Conservation (phyloP, 2,329 filamentous ascomycete species). For the Penicillium thymicola region DNA sequence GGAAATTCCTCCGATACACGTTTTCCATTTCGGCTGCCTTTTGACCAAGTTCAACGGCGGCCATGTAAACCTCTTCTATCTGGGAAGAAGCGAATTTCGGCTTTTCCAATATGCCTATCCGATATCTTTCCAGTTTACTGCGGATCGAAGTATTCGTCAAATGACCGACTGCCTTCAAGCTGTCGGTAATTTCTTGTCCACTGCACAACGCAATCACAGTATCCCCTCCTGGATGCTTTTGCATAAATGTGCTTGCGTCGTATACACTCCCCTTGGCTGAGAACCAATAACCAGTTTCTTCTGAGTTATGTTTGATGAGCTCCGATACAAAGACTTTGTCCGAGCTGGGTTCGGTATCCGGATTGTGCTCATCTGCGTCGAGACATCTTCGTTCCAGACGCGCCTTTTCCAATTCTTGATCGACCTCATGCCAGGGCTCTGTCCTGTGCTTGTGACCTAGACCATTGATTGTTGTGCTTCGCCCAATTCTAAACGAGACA, state of each 20-base stretch:
- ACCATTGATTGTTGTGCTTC: background rate
- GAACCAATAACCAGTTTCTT: background rate
- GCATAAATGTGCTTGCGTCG: background rate
- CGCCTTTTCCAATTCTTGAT: background rate
- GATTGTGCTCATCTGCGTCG: background rate
- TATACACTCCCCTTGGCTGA: background rate
- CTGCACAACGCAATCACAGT: background rate
- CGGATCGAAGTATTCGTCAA: background rate
- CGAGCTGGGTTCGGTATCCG: background rate
- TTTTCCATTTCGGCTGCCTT: background rate
- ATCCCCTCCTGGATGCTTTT: background rate
- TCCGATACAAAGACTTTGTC: background rate
- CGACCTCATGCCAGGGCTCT: background rate
- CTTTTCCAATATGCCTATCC: background rate
- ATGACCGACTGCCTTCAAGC: background rate
- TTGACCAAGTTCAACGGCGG: background rate
- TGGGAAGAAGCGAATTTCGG: background rate
- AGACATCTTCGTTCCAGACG: background rate
- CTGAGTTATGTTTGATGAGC: background rate
- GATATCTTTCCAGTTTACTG: background rate
- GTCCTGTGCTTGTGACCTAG: background rate
- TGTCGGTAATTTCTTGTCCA: background rate
- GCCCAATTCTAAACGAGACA: background rate
- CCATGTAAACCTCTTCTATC: background rate
- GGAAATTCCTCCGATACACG: background rate